Base-by-base conservation (phyloP, 805 yeast genomes). In the Pichia rugopelliculosa region DNA sequence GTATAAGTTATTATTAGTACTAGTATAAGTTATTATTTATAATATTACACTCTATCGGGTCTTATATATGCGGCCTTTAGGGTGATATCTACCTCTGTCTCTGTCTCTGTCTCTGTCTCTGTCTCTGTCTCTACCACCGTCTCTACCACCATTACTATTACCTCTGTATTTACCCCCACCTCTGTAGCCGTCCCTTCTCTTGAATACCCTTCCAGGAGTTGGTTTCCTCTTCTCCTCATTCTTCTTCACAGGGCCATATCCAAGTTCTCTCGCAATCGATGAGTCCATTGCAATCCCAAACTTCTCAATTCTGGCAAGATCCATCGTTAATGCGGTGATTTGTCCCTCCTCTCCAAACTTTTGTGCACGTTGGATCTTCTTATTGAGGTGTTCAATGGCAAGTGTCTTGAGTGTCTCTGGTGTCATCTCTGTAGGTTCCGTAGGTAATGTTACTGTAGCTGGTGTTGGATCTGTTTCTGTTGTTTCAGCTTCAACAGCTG, bases 221-320 rank as follows among this genome's bases (percentile, higher is more conserved):
- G 24, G 6, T 20, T 21, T 11, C 36, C 22, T 44, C 37, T 44
- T 22, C 22, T 21, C 2, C 6, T 7, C 22, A 27, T 13, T 33
- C 17, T 3, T 33, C 13, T n/a, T 15, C 24, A 12, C 37, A 4
- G 47, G 42, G 21, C 53, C 77, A 39, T 78, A 59, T 0, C 89
- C 89, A 41, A 84, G 70, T 58, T 84, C 89, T 53, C 68, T 70
- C 34, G 88, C 89, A 54, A 84, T 65, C 10, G 82, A 75, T 37
- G 85, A 79, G 48, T 80, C 80, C 33, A 73, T 62, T 52, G 81
- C 84, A 43, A 87, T 77, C 25, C 97, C 98, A 61, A 88, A 90
- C 69, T 87, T 88, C 62, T 83, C 82, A 53, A 89, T 79, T 61
- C 96, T 78, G 34, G 72, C 73, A 56, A 88, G 69, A 51, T 78